Percentiles rank a stretch among this genome's conserved stretches.
These are phyloP conservation scores for Candolleomyces eurysporus DNA, from an alignment of 768 basidiomycete genomes.

Conservation along the genomic window DNA sequence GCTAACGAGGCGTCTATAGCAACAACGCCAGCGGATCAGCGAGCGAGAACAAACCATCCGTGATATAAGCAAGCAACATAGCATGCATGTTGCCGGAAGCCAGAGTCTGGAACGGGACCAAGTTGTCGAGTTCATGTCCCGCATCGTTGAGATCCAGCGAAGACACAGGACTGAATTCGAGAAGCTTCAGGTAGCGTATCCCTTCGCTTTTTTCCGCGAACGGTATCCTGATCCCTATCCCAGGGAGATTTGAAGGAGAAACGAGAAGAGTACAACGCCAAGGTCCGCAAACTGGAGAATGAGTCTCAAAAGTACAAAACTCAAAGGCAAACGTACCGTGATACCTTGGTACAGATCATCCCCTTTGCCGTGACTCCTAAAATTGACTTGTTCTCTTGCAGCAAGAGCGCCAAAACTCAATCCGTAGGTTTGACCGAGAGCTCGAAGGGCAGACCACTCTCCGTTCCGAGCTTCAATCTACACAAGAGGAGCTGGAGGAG, in stretches of 20 bases:
- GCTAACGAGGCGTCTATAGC: conserved; percentile 37
- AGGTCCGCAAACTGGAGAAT: conserved; percentile 53
- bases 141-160: conserved; percentile 59
- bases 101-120: conserved; percentile 69
- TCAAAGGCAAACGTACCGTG: conserved; percentile 48
- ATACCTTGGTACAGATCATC: conserved; percentile 51
- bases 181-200: conserved; percentile 55
- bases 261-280: conserved; percentile 64
- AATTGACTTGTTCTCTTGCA: conserved; percentile 20
- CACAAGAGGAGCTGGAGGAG: conserved; percentile 67
- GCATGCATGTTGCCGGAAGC: conserved; percentile 68
- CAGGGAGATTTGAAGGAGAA: conserved; percentile 55
- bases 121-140: conserved; percentile 69
- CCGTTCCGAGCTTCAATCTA: conserved; percentile 48
- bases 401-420: conserved; percentile 50
- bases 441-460: conserved; percentile 58
- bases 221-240: neutral
- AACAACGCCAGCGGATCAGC: conserved; percentile 65
- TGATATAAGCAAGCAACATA: conserved; percentile 62
- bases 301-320: conserved; percentile 54
- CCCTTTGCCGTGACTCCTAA: neutral
- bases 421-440: conserved; percentile 49
- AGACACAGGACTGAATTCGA: conserved; percentile 65
- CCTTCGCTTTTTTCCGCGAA: neutral
- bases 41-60: conserved; percentile 76